These are phyloP conservation scores for Paxillus ammoniavirescens DNA, from an alignment of 768 basidiomycete genomes.

Conservation along the genomic window DNA sequence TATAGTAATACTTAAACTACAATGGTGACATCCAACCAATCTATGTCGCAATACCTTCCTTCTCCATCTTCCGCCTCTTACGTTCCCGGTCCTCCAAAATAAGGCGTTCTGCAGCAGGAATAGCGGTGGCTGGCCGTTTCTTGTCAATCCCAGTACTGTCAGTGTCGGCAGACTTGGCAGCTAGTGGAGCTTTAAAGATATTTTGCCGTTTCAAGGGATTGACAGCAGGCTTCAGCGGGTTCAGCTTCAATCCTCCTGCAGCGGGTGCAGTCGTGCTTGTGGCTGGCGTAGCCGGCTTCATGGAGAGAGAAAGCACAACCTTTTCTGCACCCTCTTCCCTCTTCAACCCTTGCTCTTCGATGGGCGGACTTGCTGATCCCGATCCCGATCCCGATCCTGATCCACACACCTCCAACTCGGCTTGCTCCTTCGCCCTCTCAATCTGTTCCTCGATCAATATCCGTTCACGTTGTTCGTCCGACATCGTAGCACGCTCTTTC, in stretches of 20 bases:
- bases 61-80: constrained; percentile 77
- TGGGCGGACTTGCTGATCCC: constrained; percentile 36
- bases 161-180: constrained; percentile 29
- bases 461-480: constrained; percentile 94
- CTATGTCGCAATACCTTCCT: constrained; percentile 30
- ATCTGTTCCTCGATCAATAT: constrained; percentile 91
- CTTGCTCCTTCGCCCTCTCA: constrained; percentile 69
- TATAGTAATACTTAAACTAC: constrained; percentile 9
- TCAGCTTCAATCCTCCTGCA: constrained; percentile 53
- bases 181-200: constrained; percentile 57
- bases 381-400: constrained; percentile 28
- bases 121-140: constrained; percentile 59
- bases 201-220: constrained; percentile 76
- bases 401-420: constrained; percentile 30
- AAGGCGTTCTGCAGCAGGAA: constrained; percentile 83
- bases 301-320: constrained; percentile 69
- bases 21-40: background rate
- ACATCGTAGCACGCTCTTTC: constrained; percentile 87
- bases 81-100: constrained; percentile 91
- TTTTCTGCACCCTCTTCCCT: constrained; percentile 72
- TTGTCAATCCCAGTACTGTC: constrained; percentile 44
- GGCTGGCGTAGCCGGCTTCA: constrained; percentile 44
- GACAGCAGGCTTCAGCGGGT: constrained; percentile 38
- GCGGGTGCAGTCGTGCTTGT: constrained; percentile 33
- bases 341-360: constrained; percentile 57